Base-by-base conservation (phyloP, 2,329 filamentous ascomycete species). In the Fusarium nodosum region DNA sequence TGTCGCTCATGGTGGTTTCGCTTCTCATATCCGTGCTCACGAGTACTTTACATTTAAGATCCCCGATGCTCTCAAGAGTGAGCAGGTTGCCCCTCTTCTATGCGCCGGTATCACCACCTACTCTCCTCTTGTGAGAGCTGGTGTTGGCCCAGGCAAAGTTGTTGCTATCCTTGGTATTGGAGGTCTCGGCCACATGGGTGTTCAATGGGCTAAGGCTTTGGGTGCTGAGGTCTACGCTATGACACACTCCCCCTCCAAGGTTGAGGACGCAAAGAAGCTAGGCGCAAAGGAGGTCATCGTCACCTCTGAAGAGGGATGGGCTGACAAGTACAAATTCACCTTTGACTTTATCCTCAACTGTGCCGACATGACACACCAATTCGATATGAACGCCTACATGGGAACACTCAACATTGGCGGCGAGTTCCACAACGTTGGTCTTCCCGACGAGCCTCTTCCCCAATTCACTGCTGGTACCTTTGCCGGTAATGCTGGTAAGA, bases 101-200 rank as follows among this genome's bases (percentile, higher is more conserved):
- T 95, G 93, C 75, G 93, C 89, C 2, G 93, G 93, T 2, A 85
- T 95, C 54, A 96, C 93, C 0, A 86, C 90, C 0, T 96, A 87
- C 76, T 86, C 86, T 7, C 92, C 93, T 0, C 79, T 96, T 18
- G 85, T 85, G 51, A 85, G 90, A 30, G 88, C 91, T 36, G 88
- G 87, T 2, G 85, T 88, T 34, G 92, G 92, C 0, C 89, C 90
- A 0, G 92, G 91, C 7, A 92, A 91, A 77, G 84, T 80, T 6
- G 90, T 95, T 0, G 92, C 88, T 0, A 86, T 95, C 26, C 55
- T 82, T 15, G 91, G 92, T 9, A 83, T 94, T 15, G 92, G 92
- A 9, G 91, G 92, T 0, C 79, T 94, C 0, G 91, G 92, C 0
- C 91, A 95, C 76, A 88, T 94, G 68, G 92, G 87, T 1, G 77